A percentile compares a stretch with the other conserved stretches of the same genome.
Conservation (phyloP, 2,329 filamentous ascomycete species). For the Fusarium agapanthi region DNA sequence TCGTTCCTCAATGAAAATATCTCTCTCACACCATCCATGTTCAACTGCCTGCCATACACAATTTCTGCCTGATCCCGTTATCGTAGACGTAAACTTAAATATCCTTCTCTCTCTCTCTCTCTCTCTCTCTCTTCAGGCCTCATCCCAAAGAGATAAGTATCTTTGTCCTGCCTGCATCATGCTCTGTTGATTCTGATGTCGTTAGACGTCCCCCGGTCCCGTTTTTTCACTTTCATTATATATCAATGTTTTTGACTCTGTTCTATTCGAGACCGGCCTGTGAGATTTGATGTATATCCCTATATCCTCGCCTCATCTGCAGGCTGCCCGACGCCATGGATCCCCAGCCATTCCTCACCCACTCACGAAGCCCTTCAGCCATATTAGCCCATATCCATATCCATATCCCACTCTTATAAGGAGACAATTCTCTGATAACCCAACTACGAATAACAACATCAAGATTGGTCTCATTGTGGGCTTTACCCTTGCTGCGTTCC, state of each 20-base stretch:
- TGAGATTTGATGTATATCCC: constrained; percentile 47
- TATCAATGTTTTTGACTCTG: constrained; percentile 17
- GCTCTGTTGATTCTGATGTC: constrained; percentile 13
- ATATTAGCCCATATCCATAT: not conserved
- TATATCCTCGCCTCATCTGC: constrained; percentile 12
- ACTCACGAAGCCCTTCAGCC: constrained; percentile 7
- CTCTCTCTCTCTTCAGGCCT: constrained; percentile 1
- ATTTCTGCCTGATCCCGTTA: constrained; percentile 13
- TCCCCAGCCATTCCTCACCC: not conserved
- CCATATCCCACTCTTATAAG: constrained; percentile 7
- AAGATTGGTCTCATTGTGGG: constrained; percentile 56
- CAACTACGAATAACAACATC: constrained; percentile 48
- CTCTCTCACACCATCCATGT: constrained; percentile 33
- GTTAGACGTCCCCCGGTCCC: too few species aligned
- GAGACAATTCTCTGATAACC: constrained; percentile 42
- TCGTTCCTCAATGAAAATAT: constrained; percentile 13
- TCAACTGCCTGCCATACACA: not conserved
- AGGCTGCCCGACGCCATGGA: constrained; percentile 20
- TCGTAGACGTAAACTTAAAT: constrained; percentile 30
- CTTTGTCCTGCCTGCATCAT: constrained; percentile 11
- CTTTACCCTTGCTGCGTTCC: constrained; percentile 52
- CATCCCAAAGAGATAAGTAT: constrained; percentile 12
- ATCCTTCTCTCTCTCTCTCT: constrained; percentile 7
- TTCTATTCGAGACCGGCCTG: not conserved
- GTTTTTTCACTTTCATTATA: too few species aligned